Conservation (phyloP, 2,329 filamentous ascomycete species). For the Neonectria hederae region DNA sequence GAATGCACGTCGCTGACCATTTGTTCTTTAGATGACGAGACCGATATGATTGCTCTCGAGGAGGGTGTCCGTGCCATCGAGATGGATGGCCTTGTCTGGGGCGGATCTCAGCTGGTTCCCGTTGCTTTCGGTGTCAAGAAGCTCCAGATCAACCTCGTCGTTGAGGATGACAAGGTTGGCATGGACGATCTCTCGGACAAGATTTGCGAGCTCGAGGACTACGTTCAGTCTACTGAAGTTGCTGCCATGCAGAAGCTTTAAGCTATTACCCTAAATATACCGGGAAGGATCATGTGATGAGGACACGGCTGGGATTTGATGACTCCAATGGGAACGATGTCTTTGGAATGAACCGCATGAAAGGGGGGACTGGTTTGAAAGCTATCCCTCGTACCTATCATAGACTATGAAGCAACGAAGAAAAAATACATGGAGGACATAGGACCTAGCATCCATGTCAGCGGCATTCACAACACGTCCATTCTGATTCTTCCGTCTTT, state of each 20-base stretch:
- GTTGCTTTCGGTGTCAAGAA: constrained; percentile 99
- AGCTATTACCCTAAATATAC: constrained; percentile 45
- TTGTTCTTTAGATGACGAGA: constrained; percentile 79
- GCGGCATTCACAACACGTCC: not conserved
- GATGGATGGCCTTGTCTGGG: constrained; percentile 96
- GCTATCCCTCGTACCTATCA: constrained; percentile 34
- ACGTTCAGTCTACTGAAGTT: constrained; percentile 94
- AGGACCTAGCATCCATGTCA: constrained; percentile 11
- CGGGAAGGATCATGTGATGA: constrained; percentile 44
- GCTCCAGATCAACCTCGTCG: constrained; percentile 97
- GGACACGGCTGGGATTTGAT: constrained; percentile 44
- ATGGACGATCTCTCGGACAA: constrained; percentile 85
- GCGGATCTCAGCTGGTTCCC: constrained; percentile 86
- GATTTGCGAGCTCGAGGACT: constrained; percentile 87
- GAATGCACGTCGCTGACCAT: constrained; percentile 35
- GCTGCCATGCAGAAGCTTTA: constrained; percentile 94
- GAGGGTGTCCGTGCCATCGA: constrained; percentile 82
- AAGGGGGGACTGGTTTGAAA: constrained; percentile 38
- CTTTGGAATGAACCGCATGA: constrained; percentile 38
- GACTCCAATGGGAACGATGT: constrained; percentile 39
- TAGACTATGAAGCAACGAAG: constrained; percentile 39
- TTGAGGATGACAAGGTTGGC: constrained; percentile 97
- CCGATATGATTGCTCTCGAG: constrained; percentile 86
- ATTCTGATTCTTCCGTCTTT: not conserved
- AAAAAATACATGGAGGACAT: constrained; percentile 18